These are phyloP conservation scores for Staphylotrichum tortipilum DNA, from an alignment of 495 filamentous ascomycete species.

Conservation along the genomic window DNA sequence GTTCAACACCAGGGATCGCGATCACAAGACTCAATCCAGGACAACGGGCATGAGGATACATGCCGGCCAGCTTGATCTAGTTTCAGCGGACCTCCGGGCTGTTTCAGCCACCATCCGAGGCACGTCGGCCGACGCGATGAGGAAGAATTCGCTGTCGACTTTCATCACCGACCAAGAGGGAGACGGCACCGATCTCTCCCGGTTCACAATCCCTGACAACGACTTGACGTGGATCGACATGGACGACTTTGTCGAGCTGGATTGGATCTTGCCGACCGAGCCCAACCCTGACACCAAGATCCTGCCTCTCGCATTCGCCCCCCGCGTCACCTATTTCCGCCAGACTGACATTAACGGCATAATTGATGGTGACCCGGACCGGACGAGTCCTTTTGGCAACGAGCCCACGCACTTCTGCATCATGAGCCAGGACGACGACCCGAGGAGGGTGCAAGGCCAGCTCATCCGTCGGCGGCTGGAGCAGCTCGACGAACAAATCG, in stretches of 20 bases:
- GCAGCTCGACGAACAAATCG: constrained; percentile 68
- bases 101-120: constrained; percentile 83
- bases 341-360: constrained; percentile 83
- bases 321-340: constrained; percentile 91
- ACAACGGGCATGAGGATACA: constrained; percentile 95
- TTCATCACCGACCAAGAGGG: constrained; percentile 42
- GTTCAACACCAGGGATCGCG: constrained; percentile 68
- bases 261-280: constrained; percentile 88
- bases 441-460: constrained; percentile 77
- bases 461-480: constrained; percentile 73
- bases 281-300: constrained; percentile 90
- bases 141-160: constrained; percentile 47
- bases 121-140: constrained; percentile 63
- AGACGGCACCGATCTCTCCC: constrained; percentile 60
- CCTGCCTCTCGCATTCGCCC: constrained; percentile 81
- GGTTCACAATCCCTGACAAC: constrained; percentile 88
- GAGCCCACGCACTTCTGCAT: constrained; percentile 90
- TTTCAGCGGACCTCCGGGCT: constrained; percentile 86
- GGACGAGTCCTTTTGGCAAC: constrained; percentile 78
- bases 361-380: constrained; percentile 57
- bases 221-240: constrained; percentile 96
- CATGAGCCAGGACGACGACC: constrained; percentile 90
- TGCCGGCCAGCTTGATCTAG: constrained; percentile 81
- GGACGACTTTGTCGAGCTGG: constrained; percentile 97
- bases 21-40: constrained; percentile 58